Evolutionary conservation across 2,329 filamentous ascomycete species (phyloP).

Genomic region (Claviceps quebecensis): DNA sequence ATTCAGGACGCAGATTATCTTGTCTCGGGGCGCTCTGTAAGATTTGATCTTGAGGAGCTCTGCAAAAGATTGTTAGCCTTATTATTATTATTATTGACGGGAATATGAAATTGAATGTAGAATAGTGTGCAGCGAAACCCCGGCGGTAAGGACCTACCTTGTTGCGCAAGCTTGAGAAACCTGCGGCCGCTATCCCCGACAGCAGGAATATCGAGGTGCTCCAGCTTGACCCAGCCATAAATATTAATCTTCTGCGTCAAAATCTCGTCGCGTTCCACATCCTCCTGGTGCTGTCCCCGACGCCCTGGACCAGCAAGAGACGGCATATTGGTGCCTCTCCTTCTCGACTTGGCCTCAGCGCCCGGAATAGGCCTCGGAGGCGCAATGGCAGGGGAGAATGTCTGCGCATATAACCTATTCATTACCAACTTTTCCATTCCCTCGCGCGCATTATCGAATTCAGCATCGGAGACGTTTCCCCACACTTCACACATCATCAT

Average conservation of each 20-base stretch:
- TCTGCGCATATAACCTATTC: conserved; percentile 92
- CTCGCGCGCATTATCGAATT: conserved; percentile 96
- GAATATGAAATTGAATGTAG: neutral
- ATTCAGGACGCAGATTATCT: conserved; percentile 95
- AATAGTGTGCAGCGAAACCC: neutral
- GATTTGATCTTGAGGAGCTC: conserved; percentile 93
- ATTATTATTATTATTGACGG: neutral
- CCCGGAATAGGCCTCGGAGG: conserved; percentile 60
- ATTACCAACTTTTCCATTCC: conserved; percentile 99
- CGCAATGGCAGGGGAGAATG: conserved; percentile 87
- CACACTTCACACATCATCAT: conserved; percentile 97
- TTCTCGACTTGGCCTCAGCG: conserved; percentile 52
- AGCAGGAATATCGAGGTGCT: conserved; percentile 82
- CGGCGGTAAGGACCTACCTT: conserved; percentile 37
- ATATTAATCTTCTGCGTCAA: conserved; percentile 93
- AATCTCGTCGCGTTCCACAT: conserved; percentile 93
- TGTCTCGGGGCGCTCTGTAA: conserved; percentile 92
- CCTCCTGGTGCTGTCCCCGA: conserved; percentile 90
- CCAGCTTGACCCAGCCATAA: conserved; percentile 86
- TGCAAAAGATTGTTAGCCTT: conserved; percentile 17
- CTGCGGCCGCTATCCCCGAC: conserved; percentile 75
- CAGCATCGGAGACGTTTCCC: conserved; percentile 86
- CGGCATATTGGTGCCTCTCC: conserved; percentile 52
- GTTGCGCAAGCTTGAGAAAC: conserved; percentile 78
- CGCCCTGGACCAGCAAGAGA: conserved; percentile 58